A percentile compares a stretch with the other conserved stretches of the same genome.
Conservation (phyloP, 202 grass and related monocot species). For the Cymbopogon flexuosus region DNA sequence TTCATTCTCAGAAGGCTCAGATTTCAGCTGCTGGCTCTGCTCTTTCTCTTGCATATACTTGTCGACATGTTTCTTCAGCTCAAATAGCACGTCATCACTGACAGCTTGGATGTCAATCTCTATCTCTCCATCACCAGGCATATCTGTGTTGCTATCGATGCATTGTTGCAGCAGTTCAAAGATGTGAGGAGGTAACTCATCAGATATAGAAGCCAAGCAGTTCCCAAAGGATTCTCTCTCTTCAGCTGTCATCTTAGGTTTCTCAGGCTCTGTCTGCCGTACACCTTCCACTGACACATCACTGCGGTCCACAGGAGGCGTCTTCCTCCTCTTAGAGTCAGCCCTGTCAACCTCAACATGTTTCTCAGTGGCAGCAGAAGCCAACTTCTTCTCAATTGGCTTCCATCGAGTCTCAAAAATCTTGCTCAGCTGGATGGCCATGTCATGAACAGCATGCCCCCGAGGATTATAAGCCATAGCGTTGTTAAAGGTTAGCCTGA, state of each 20-base stretch:
- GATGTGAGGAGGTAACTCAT: slow-evolving; percentile 55
- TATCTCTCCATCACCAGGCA: slow-evolving; percentile 61
- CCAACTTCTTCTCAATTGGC: slow-evolving; percentile 75
- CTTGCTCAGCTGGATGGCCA: slow-evolving; percentile 75
- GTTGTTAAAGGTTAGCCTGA: slow-evolving; percentile 85
- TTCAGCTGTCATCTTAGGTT: slow-evolving; percentile 52
- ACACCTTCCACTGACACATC: slow-evolving; percentile 33
- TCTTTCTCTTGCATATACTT: slow-evolving; percentile 53
- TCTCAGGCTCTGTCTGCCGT: slow-evolving; percentile 40
- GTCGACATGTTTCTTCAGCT: slow-evolving; percentile 76
- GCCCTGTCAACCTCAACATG: slow-evolving; percentile 50
- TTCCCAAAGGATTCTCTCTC: slow-evolving; percentile 60
- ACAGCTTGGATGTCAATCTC: slow-evolving; percentile 84
- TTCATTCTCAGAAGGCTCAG: slow-evolving; percentile 67
- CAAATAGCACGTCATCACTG: slow-evolving; percentile 56
- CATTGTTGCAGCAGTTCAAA: slow-evolving; percentile 62
- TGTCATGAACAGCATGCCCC: slow-evolving; percentile 71
- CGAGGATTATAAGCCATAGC: slow-evolving; percentile 80
- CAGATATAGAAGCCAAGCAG: slow-evolving; percentile 40
- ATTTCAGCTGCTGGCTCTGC: slow-evolving; percentile 32
- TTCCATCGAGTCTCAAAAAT: slow-evolving; percentile 86
- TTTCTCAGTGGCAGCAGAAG: slow-evolving; percentile 12
- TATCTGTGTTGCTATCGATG: slow-evolving; percentile 38
- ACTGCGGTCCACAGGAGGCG: slow-evolving; percentile 41
- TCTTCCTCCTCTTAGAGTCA: slow-evolving; percentile 43